Evolutionary conservation across 225 moss, liverwort and hornwort species (phyloP), one percentile per base, ranked within the genome.

Genomic region (Marchantia paleacea): DNA sequence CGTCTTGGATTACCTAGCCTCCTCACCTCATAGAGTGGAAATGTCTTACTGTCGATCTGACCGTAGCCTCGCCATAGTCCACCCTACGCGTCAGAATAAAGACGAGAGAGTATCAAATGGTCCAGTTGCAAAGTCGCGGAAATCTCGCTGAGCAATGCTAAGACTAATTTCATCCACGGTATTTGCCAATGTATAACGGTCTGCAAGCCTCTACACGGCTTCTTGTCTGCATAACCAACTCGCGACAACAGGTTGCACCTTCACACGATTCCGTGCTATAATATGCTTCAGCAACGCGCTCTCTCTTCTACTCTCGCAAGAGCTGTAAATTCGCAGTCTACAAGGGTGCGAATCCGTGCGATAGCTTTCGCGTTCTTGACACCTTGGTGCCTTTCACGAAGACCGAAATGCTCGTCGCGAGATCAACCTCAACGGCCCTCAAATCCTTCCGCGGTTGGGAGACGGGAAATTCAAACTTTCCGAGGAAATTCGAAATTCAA

Each of bases 291-390:
- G 39, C 39, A 5, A 39, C 39, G 39, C 39, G 39, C 39, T 39
- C 13, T 61, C 61, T 15, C 7, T 20, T 60, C 16, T 60, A 19
- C 14, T 47, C 69, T 16, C 69, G 15, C 47, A 0, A 4, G 3
- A 39, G 39, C 39, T 39, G 5, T 2, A 5, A 39, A 39, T 39
- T 5, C 39, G 39, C 39, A 57, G 57, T 19, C 19, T 5, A 1
- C 57, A 9, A 57, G 14, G 13, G 14, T n/a, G n/a, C n/a, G n/a
- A n/a, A n/a, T n/a, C n/a, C n/a, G n/a, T n/a, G n/a, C n/a, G n/a
- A n/a, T n/a, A n/a, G n/a, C n/a, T n/a, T n/a, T n/a, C n/a, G 72
- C 51, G 47, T 72, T 72, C 72, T 72, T 72, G 72, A n/a, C 14
- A 72, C 20, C 72, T 72, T 72, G 12, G n/a, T n/a, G 24, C 22